Evolutionary conservation across 2,329 filamentous ascomycete genomes (phyloP), one percentile per base, ranked within the genome.

Genomic region (Orbilia javanica): DNA sequence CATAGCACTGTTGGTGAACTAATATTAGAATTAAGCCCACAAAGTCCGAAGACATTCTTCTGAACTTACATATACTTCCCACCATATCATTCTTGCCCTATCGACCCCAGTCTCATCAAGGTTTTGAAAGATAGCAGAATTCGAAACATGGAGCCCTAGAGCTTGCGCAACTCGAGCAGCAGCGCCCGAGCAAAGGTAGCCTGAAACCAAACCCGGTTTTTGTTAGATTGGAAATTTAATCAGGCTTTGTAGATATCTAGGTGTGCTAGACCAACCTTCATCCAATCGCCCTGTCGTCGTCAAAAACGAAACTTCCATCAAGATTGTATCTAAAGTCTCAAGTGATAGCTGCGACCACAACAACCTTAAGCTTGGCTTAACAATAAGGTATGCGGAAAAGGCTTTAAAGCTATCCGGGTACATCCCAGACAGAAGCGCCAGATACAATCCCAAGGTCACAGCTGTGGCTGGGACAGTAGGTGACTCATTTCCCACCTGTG

Each of bases 51-150:
- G 13, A 6, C 1, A 25, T 29, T 4, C 5, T 13, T 15, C 4
- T 48, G 25, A 34, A 22, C 66, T 53, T 44, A 79, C 69, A 60
- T 79, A 79, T 46, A 79, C 64, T 60, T 79, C 75, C 52, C 68
- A 72, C 75, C 75, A 79, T 53, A 79, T 64, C 67, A 69, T 68
- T 50, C 66, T 72, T 5, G 75, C 75, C n/a, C 67, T 68, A 22
- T 79, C 75, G 11, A 55, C 20, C 22, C 52, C 50, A 31, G 8
- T 44, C 53, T 79, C 68, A 39, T 79, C 75, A 7, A 77, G 48
- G 11, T 39, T 55, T 44, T 77, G 66, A 25, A 60, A 71, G n/a
- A 71, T 48, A n/a, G 73, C 34, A 31, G 73, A 77, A 36, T 67
- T 71, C 15, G n/a, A 66, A 44, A 77, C 67, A 57, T 79, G 75